Evolutionary conservation across 202 grass and related monocot genomes (phyloP).

Genomic region (Miscanthus sacchariflorus): DNA sequence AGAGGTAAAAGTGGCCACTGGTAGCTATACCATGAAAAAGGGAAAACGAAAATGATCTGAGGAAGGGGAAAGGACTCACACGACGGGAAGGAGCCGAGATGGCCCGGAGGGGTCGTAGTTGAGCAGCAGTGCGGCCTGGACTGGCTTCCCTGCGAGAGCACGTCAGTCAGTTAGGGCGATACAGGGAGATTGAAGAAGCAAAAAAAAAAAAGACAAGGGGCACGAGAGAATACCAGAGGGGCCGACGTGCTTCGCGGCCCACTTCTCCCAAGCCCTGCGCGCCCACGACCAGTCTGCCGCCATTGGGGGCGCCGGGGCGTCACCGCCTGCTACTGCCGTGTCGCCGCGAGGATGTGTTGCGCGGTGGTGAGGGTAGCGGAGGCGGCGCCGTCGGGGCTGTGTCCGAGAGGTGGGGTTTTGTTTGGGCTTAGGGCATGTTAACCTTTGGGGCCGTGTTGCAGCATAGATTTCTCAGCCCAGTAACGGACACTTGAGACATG

Average conservation of each 20-base stretch:
- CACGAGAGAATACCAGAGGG: slow-evolving; percentile 45
- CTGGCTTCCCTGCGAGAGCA: slow-evolving; percentile 61
- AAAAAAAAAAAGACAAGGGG: background rate
- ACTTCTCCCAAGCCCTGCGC: slow-evolving; percentile 87
- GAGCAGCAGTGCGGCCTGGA: slow-evolving; percentile 78
- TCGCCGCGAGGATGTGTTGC: background rate
- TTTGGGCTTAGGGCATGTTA: too few relatives aligned
- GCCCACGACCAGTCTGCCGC: slow-evolving; percentile 74
- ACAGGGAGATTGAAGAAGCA: background rate
- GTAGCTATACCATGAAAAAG: background rate
- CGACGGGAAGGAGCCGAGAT: slow-evolving; percentile 78
- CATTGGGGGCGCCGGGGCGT: slow-evolving; percentile 48
- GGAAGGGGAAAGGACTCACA: slow-evolving; percentile 54
- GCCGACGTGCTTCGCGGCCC: slow-evolving; percentile 66
- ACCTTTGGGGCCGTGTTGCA: too few relatives aligned
- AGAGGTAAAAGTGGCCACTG: background rate
- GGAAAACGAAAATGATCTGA: background rate
- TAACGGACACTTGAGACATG: too few relatives aligned
- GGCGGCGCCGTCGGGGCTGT: background rate
- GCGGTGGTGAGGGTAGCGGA: background rate
- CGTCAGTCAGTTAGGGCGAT: background rate
- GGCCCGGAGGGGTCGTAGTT: slow-evolving; percentile 77
- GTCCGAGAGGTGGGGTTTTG: background rate
- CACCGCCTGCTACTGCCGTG: background rate
- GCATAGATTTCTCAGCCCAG: too few relatives aligned